phyloP scores from a whole-genome alignment of 2,329 filamentous ascomycete species.

The Fusarium mangiferae region DNA sequence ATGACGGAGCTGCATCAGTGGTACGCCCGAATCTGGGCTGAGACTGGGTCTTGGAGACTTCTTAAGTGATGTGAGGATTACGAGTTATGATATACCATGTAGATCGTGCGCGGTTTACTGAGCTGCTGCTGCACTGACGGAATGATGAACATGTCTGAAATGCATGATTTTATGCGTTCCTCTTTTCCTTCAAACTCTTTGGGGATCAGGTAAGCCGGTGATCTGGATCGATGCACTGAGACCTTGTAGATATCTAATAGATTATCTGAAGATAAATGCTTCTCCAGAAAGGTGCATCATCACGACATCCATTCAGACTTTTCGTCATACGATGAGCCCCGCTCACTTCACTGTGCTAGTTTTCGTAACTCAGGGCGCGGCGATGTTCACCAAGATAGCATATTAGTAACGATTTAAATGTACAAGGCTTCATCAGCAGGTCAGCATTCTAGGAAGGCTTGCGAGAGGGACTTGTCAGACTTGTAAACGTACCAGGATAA shows the following conservation, averaged over 20 bases:
- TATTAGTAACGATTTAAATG: no score
- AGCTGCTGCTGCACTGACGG: background rate
- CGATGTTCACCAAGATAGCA: rapidly evolving
- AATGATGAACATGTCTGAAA: background rate
- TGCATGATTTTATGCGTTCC: background rate
- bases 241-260: rapidly evolving
- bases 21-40: constrained; percentile 55
- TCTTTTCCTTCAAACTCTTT: background rate
- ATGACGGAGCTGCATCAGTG: constrained; percentile 51
- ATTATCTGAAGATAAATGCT: background rate
- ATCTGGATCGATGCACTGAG: background rate
- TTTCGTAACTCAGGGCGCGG: rapidly evolving
- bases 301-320: background rate
- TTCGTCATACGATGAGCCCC: background rate
- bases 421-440: background rate
- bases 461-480: rapidly evolving
- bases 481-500: rapidly evolving
- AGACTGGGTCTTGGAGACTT: constrained; percentile 53
- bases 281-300: background rate
- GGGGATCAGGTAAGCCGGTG: background rate
- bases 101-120: background rate
- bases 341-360: background rate
- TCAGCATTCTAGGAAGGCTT: rapidly evolving
- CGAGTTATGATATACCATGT: constrained; percentile 14
- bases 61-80: constrained; percentile 40